These are phyloP conservation scores for Ophiosphaerella herpotricha DNA, from an alignment of 2,329 filamentous ascomycete species.

Conservation along the genomic window DNA sequence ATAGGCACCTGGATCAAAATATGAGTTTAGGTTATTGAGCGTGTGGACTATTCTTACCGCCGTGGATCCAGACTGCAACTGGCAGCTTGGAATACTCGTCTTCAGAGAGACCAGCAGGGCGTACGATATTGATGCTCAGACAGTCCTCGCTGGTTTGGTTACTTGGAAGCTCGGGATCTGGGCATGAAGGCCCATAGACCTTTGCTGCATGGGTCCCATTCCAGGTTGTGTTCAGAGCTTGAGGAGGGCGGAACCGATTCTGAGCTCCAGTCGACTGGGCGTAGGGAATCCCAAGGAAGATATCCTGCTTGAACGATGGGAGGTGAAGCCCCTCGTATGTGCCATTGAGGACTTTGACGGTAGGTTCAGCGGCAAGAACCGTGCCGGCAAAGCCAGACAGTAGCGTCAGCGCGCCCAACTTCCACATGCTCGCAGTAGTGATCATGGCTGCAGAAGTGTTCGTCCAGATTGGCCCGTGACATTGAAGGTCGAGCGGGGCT, in stretches of 20 bases:
- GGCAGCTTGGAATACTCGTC: slow-evolving; percentile 53
- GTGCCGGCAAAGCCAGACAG: slow-evolving; percentile 15
- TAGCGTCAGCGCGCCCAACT: slow-evolving; percentile 12
- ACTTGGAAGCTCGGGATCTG: slow-evolving; percentile 34
- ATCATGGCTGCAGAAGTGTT: slow-evolving; percentile 11
- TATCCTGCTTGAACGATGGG: slow-evolving; percentile 49
- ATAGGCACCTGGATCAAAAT: slow-evolving; percentile 31
- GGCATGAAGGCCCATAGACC: slow-evolving; percentile 49
- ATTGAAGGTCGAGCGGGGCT: not conserved
- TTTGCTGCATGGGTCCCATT: slow-evolving; percentile 47
- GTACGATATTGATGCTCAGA: slow-evolving; percentile 65
- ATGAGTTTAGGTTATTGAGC: too few relatives aligned
- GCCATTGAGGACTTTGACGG: slow-evolving; percentile 39
- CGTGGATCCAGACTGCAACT: slow-evolving; percentile 66
- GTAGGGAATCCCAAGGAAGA: slow-evolving; percentile 60
- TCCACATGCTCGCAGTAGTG: slow-evolving; percentile 24
- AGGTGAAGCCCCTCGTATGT: slow-evolving; percentile 42
- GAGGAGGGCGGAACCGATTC: slow-evolving; percentile 59
- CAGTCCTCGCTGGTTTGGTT: slow-evolving; percentile 60
- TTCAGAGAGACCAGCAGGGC: slow-evolving; percentile 53
- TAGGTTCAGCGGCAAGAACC: slow-evolving; percentile 23
- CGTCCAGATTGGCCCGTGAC: not conserved
- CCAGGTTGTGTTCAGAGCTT: slow-evolving; percentile 54
- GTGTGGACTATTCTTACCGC: slow-evolving; percentile 11
- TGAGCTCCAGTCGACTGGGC: slow-evolving; percentile 59